Percentiles rank a stretch among this genome's conserved stretches.
Conservation (phyloP, 352 stramenopile genomes). For the Pythium vanterpoolii region DNA sequence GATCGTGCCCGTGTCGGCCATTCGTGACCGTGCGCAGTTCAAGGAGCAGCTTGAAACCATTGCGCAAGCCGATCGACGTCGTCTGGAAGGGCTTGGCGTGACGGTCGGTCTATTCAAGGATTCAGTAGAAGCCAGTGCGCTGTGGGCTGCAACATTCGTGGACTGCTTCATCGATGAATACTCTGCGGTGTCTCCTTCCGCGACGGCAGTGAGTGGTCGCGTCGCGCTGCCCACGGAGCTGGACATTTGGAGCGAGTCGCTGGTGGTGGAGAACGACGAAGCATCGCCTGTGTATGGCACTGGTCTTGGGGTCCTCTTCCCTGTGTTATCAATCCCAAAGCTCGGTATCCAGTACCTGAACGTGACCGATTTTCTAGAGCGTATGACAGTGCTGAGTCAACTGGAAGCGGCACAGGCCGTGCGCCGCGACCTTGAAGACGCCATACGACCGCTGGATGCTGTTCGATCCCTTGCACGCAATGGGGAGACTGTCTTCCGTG, state of each 20-base stretch:
- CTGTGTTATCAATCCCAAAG: slow-evolving; percentile 89
- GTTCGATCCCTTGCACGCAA: slow-evolving; percentile 34
- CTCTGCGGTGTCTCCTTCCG: slow-evolving; percentile 12
- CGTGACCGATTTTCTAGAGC: slow-evolving; percentile 91
- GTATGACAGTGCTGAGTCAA: slow-evolving; percentile 90
- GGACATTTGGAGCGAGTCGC: slow-evolving; percentile 83
- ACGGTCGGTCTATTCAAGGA: slow-evolving; percentile 47
- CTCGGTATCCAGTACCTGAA: slow-evolving; percentile 96
- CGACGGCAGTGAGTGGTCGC: not conserved
- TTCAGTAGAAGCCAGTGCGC: slow-evolving; percentile 26
- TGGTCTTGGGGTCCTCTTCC: slow-evolving; percentile 35
- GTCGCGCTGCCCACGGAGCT: slow-evolving; percentile 73
- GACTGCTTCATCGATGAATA: slow-evolving; percentile 61
- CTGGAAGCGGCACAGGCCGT: slow-evolving; percentile 89
- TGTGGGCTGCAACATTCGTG: slow-evolving; percentile 43
- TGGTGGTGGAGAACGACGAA: slow-evolving; percentile 20
- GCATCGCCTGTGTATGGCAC: slow-evolving; percentile 34
- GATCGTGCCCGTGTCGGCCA: slow-evolving; percentile 48
- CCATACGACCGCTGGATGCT: slow-evolving; percentile 72
- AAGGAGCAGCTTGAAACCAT: slow-evolving; percentile 36
- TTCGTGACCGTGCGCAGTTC: slow-evolving; percentile 45
- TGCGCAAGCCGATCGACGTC: slow-evolving; percentile 27
- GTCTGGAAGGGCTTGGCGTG: slow-evolving; percentile 37
- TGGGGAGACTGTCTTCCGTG: slow-evolving; percentile 56
- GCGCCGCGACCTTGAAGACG: slow-evolving; percentile 79